Base-by-base conservation (phyloP, 1,284 basidiomycete species). In the Kalmanozyma brasiliensis region DNA sequence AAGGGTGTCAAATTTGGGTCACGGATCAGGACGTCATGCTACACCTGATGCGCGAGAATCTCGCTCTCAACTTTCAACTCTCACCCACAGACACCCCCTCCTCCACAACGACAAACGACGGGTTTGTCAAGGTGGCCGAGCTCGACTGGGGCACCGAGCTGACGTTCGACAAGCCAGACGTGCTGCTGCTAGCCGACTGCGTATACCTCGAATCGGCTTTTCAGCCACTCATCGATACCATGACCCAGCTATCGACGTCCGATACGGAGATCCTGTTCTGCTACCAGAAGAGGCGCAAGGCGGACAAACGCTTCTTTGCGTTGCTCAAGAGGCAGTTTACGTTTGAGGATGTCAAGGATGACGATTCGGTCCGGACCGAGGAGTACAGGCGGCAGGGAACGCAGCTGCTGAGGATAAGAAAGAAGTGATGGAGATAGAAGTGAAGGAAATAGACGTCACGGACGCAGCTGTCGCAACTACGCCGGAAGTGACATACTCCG, bases 231-330 rank as follows among this genome's bases (percentile, higher is more conserved):
- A 90, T 94, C 1, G 83, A 89, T 69, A 95, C 93, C 0, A 85
- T 97, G 46, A 85, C 84, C 32, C 87, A 89, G 37, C 86, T 96
- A 17, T 78, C 85, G 8, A 83, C 80, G 0, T 52, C 78, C 3
- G 82, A 79, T 2, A 85, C 82, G 48, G 82, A 83, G 20, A 88
- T 55, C 82, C 93, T 81, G 38, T 95, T 97, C 82, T 94, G 92
- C 82, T 95, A 93, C 84, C 94, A 94, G 84, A 95, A 95, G 80
- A 87, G 93, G 44, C 87, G 94, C 83, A 95, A 94, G 87, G 94
- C 93, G 0, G 94, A 96, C 82, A 94, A 90, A 78, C 88, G 91
- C 0, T 96, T 96, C 84, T 96, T 96, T 80, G 82, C 84, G 0
- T 79, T 94, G 77, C 85, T 96, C 52, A 92, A 88, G 82, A 93